Percentiles rank a stretch among this genome's conserved stretches.
Conservation (phyloP, 2,329 filamentous ascomycete genomes). For the Aspergillus sp. region DNA sequence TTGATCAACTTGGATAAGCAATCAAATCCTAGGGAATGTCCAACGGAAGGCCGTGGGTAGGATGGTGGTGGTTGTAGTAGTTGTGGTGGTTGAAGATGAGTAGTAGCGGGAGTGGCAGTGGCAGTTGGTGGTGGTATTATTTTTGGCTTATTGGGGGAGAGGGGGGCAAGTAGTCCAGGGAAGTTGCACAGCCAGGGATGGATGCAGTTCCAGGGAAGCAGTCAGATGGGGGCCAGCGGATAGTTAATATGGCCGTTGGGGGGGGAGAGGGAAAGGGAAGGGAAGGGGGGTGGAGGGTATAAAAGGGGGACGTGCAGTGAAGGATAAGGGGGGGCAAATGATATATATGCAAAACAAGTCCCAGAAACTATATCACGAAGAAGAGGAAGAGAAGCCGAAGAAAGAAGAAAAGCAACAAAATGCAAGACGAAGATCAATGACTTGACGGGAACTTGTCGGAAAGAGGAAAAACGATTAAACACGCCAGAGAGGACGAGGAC, state of each 20-base stretch:
- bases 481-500: background rate
- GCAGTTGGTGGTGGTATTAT: constrained; percentile 2
- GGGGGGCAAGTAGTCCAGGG: background rate
- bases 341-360: constrained; percentile 6
- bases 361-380: background rate
- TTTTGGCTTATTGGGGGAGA: background rate
- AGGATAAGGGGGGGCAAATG: constrained; percentile 8
- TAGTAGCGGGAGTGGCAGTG: background rate
- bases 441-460: background rate
- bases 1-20: constrained; percentile 14
- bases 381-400: background rate
- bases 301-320: constrained; percentile 2
- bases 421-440: background rate
- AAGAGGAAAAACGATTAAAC: background rate
- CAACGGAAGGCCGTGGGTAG: constrained; percentile 1
- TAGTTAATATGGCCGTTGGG: constrained; percentile 5
- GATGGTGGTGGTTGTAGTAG: background rate
- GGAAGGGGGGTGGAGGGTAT: background rate
- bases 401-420: background rate
- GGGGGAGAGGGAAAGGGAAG: no score
- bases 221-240: constrained; percentile 9
- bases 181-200: constrained; percentile 21
- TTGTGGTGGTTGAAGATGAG: background rate
- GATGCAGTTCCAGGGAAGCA: constrained; percentile 10
- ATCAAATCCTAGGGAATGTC: constrained; percentile 21